Conservation (phyloP, 768 basidiomycete species). For the Daedalea quercina region DNA sequence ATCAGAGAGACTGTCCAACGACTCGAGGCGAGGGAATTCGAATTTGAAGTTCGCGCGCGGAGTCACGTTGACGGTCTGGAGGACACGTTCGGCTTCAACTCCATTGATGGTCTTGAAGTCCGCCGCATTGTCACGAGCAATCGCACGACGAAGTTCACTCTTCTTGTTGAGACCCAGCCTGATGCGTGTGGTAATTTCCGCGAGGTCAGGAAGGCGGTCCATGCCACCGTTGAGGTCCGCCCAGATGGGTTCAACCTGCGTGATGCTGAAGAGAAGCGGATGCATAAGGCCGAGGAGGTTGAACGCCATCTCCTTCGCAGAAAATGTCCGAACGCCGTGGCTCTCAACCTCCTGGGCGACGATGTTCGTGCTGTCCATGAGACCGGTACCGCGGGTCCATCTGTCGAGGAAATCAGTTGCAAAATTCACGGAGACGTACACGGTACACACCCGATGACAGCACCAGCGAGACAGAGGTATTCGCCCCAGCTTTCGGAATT, state of each 20-base stretch:
- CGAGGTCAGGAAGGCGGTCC: slow-evolving; percentile 94
- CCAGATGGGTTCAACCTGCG: slow-evolving; percentile 99
- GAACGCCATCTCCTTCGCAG: slow-evolving; percentile 99
- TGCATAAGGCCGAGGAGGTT: slow-evolving; percentile 99
- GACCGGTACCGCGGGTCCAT: slow-evolving; percentile 96
- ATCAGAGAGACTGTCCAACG: slow-evolving; percentile 60
- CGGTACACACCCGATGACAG: slow-evolving; percentile 84
- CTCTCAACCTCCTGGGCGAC: slow-evolving; percentile 92
- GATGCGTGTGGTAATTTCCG: slow-evolving; percentile 85
- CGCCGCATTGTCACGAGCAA: slow-evolving; percentile 90
- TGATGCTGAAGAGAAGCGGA: slow-evolving; percentile 97
- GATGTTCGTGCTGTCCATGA: slow-evolving; percentile 94
- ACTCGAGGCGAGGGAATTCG: slow-evolving; percentile 85
- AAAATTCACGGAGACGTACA: background rate
- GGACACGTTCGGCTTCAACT: slow-evolving; percentile 83
- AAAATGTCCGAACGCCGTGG: slow-evolving; percentile 94
- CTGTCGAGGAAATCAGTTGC: slow-evolving; percentile 30
- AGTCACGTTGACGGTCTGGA: slow-evolving; percentile 87
- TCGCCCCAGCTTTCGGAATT: slow-evolving; percentile 98
- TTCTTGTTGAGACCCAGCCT: slow-evolving; percentile 77
- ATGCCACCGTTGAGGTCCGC: slow-evolving; percentile 98
- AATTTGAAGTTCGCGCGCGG: slow-evolving; percentile 98
- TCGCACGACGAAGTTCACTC: slow-evolving; percentile 88
- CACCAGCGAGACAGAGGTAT: slow-evolving; percentile 95
- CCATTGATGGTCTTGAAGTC: slow-evolving; percentile 92